Evolutionary conservation across 2,329 filamentous ascomycete genomes (phyloP).

Genomic region (Pyrenophora teres): DNA sequence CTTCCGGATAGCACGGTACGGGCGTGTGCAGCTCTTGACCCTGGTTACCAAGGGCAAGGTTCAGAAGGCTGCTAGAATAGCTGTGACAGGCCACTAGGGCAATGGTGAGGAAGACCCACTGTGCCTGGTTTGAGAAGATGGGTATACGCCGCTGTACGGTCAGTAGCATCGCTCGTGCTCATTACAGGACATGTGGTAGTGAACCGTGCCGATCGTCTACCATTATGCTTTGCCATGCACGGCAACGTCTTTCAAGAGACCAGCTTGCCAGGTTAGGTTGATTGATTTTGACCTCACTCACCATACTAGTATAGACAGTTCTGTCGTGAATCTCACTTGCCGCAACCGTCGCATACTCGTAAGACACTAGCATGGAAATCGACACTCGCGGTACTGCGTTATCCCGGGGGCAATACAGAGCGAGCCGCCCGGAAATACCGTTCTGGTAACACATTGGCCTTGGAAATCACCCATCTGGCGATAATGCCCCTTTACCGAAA

Average conservation of each 20-base stretch:
- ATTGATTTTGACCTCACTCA: background rate
- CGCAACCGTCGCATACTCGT: background rate
- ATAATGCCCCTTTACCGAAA: constrained; percentile 20
- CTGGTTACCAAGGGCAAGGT: constrained; percentile 14
- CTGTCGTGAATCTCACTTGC: constrained; percentile 5
- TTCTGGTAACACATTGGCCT: constrained; percentile 7
- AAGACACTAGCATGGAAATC: background rate
- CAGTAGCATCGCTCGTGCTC: constrained; percentile 16
- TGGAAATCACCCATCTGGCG: background rate
- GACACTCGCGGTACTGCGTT: background rate
- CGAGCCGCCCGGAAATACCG: background rate
- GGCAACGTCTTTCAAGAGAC: background rate
- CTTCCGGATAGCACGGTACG: constrained; percentile 2
- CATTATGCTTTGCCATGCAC: background rate
- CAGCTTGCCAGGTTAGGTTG: background rate
- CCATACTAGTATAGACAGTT: background rate
- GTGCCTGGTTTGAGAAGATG: constrained; percentile 20
- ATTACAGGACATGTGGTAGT: constrained; percentile 20
- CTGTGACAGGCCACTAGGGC: constrained; percentile 20
- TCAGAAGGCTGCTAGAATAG: constrained; percentile 14
- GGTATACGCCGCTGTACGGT: constrained; percentile 16
- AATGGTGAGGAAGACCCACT: constrained; percentile 23
- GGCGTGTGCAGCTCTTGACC: constrained; percentile 13
- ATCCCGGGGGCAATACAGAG: no score
- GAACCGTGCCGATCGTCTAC: constrained; percentile 16